Evolutionary conservation across 2,329 filamentous ascomycete species (phyloP).

Genomic region (Aspergillus ochraceus): DNA sequence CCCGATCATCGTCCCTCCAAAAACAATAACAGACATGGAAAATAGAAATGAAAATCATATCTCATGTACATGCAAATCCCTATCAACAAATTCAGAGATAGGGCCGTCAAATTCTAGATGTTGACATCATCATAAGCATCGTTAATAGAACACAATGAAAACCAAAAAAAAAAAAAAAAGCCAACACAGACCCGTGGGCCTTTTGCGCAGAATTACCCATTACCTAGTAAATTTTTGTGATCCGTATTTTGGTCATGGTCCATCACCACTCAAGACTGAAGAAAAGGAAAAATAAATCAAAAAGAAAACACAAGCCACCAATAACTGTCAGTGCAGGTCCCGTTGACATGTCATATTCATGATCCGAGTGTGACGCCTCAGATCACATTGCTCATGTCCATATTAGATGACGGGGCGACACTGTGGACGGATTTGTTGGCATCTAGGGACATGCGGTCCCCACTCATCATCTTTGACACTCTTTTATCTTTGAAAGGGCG

Average conservation of each 20-base stretch:
- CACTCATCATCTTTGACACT: conserved; percentile 39
- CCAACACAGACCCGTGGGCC: neutral
- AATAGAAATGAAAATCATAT: conserved; percentile 3
- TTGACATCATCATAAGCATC: conserved; percentile 18
- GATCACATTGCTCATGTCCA: conserved; percentile 47
- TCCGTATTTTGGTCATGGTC: neutral
- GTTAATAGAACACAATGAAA: conserved; percentile 10
- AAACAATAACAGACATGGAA: neutral
- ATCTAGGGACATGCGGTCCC: conserved; percentile 46
- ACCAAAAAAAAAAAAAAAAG: conserved; percentile 2
- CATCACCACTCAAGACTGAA: neutral
- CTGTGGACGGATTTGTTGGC: conserved; percentile 41
- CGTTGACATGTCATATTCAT: neutral
- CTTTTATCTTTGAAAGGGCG: conserved; percentile 47
- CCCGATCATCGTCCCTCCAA: neutral
- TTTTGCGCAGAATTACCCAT: conserved; percentile 6
- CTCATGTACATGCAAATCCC: conserved; percentile 5
- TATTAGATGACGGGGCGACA: conserved; percentile 43
- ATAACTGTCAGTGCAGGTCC: neutral
- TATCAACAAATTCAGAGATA: neutral
- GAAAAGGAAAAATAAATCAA: conserved; percentile 1
- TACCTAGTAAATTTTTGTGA: conserved; percentile 2
- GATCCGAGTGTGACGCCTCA: conserved; percentile 43
- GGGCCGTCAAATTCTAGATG: conserved; percentile 22
- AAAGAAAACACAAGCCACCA: conserved; percentile 8